These are phyloP conservation scores for Sugiyamaella japonica DNA, from an alignment of 1,139 yeast genomes.

Conservation along the genomic window DNA sequence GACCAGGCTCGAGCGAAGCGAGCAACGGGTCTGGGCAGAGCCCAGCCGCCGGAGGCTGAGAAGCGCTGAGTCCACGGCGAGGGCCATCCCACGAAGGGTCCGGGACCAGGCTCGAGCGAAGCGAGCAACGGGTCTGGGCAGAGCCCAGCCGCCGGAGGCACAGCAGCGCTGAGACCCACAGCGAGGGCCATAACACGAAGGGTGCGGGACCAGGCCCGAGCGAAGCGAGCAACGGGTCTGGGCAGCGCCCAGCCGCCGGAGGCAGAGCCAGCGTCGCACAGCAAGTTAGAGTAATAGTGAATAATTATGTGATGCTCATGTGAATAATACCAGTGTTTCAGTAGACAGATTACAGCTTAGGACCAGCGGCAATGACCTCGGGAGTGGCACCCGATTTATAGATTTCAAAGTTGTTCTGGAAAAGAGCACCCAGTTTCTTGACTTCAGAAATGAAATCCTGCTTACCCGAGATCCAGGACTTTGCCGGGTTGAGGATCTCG, in stretches of 20 bases:
- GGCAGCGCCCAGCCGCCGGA: neutral
- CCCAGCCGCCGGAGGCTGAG: neutral
- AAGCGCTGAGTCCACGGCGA: neutral
- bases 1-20: slow-evolving; percentile 41
- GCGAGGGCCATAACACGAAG: too few species aligned
- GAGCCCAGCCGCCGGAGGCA: slow-evolving; percentile 11
- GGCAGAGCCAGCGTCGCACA: neutral
- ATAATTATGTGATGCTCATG: neutral
- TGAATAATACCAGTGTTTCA: too few species aligned
- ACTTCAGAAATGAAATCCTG: slow-evolving; percentile 71
- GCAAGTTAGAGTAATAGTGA: too few species aligned
- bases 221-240: neutral
- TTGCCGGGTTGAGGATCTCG: slow-evolving; percentile 84
- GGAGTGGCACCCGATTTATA: slow-evolving; percentile 80
- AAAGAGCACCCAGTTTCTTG: slow-evolving; percentile 69
- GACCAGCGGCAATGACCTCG: slow-evolving; percentile 94
- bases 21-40: slow-evolving; percentile 24
- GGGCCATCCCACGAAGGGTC: too few species aligned
- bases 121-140: slow-evolving; percentile 7
- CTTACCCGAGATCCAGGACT: slow-evolving; percentile 75
- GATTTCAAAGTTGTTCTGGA: slow-evolving; percentile 81
- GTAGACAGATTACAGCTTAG: slow-evolving; percentile 41
- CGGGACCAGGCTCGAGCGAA: neutral
- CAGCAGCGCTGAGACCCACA: too few species aligned
- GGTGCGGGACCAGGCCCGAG: neutral